A percentile compares a stretch with the other conserved stretches of the same genome.
phyloP scores from a whole-genome alignment of 2,329 filamentous ascomycete species.

The Helotiales sp. region DNA sequence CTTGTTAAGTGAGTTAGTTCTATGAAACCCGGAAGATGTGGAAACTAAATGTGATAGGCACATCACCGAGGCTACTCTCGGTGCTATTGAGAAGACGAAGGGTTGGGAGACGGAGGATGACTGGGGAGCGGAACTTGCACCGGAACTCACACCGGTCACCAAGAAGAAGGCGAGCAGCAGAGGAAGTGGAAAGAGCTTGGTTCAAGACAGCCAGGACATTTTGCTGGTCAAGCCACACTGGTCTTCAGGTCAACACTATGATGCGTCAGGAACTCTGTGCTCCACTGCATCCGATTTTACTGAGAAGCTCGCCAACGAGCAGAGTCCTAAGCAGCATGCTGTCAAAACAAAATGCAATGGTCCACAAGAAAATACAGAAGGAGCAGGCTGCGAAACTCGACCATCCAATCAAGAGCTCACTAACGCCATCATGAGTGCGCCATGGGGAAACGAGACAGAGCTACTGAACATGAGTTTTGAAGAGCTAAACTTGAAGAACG shows the following conservation, averaged over 20 bases:
- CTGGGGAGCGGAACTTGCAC: conserved; percentile 27
- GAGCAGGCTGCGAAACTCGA: not conserved
- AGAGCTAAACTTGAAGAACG: not conserved
- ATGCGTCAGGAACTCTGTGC: too few relatives aligned
- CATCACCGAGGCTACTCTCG: conserved; percentile 15
- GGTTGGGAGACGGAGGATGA: conserved; percentile 30
- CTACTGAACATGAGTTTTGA: not conserved
- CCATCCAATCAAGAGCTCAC: not conserved
- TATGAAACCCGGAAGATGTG: not conserved
- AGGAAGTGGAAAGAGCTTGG: too few relatives aligned
- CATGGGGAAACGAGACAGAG: not conserved
- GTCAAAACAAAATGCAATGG: too few relatives aligned
- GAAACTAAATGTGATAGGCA: conserved; percentile 12
- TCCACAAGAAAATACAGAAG: too few relatives aligned
- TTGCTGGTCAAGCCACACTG: too few relatives aligned
- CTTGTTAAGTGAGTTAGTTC: conserved; percentile 19
- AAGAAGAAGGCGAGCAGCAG: too few relatives aligned
- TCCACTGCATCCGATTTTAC: too few relatives aligned
- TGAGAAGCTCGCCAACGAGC: too few relatives aligned
- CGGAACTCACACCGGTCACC: too few relatives aligned
- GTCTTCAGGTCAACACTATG: too few relatives aligned
- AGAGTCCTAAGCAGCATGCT: too few relatives aligned
- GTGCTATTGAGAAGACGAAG: conserved; percentile 14
- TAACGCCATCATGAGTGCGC: not conserved
- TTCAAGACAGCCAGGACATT: too few relatives aligned